Base-by-base conservation (phyloP, 768 basidiomycete genomes). In the Tricholoma terreum region DNA sequence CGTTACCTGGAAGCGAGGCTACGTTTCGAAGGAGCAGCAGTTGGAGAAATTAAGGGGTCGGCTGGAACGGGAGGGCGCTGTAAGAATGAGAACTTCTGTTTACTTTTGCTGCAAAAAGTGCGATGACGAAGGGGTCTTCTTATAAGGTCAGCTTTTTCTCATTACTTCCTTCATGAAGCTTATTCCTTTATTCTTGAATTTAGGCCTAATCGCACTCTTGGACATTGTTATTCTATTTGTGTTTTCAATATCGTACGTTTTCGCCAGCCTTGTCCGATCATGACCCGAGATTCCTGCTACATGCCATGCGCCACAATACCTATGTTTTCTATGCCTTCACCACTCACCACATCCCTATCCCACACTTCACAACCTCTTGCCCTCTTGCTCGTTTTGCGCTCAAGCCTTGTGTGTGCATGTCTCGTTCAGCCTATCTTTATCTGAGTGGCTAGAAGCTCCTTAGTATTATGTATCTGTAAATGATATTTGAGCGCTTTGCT, bases 1-100 rank as follows among this genome's bases (percentile, higher is more conserved):
- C 17, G 38, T 33, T 40, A 40, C 61, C 27, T 49, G 14, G 36
- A 67, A 67, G 57, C 63, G 72, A 59, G 71, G 72, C 56, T 89
- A 77, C 65, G 84, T 89, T 48, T 78, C 84, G 24, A 86, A 80
- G 67, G 80, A 85, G 63, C 80, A 75, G 61, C 90, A 92, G 69
- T 69, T 92, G 63, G 80, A 82, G 67, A 84, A 80, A 71, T 71
- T 92, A 63, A 78, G 76, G 67, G 64, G 69, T 31, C 81, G 85
- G 61, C 71, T 92, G 67, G 75, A 80, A 63, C 68, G 62, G 45
- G 77, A 80, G 61, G 70, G 72, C 58, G 55, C 54, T 30, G 54
- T 61, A 50, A 64, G 62, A 52, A 69, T 67, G 63, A 67, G 61
- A 58, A 67, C 60, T 56, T 62, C 62, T 58, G 57, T 68, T 56